Base-by-base conservation (phyloP, 495 filamentous ascomycete species). In the Lepidopterella palustris region DNA sequence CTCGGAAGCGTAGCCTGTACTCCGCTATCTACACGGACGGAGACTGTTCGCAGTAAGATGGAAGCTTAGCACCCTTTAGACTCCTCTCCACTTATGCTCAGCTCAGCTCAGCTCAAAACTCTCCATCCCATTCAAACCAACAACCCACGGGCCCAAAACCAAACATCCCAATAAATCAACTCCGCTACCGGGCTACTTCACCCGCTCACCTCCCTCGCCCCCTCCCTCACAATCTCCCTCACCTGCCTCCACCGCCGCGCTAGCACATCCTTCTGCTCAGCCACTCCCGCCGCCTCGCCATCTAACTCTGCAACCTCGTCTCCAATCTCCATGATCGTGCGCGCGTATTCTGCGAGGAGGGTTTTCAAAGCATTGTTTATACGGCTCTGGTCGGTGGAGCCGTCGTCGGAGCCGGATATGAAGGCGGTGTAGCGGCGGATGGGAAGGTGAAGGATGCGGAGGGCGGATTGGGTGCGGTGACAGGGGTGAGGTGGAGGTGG, bases 391-490 rank as follows among this genome's bases (percentile, higher is more conserved):
- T 32, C 48, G 4, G 15, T 10, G 0, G 25, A 40, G 2, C 64
- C 64, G 15, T 67, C 60, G 24, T 63, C 60, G 4, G 52, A 40
- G 10, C 60, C 64, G 20, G 39, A 20, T 25, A 60, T 40, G 35
- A 67, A 67, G 1, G 53, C 57, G 0, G 53, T 23, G 32, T 67
- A 67, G 1, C 64, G 48, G 5, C 60, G 57, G 4, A 15, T 5
- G 4, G 66, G 62, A 10, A 68, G 56, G 23, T 15, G 45, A 5
- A 65, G 52, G 4, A 62, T 29, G 24, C 61, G 57, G 0, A 68
- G 48, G 0, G 50, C 62, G 11, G 62, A 35, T 32, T 68, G 66
- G 0, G 66, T 65, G n/a, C 65, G 58, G 31, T 68, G 58, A 45
- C 65, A 68, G 4, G 47, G n/a, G n/a, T n/a, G n/a, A n/a, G n/a